phyloP scores from a whole-genome alignment of 2,329 filamentous ascomycete species.

The Pseudocercospora musae region DNA sequence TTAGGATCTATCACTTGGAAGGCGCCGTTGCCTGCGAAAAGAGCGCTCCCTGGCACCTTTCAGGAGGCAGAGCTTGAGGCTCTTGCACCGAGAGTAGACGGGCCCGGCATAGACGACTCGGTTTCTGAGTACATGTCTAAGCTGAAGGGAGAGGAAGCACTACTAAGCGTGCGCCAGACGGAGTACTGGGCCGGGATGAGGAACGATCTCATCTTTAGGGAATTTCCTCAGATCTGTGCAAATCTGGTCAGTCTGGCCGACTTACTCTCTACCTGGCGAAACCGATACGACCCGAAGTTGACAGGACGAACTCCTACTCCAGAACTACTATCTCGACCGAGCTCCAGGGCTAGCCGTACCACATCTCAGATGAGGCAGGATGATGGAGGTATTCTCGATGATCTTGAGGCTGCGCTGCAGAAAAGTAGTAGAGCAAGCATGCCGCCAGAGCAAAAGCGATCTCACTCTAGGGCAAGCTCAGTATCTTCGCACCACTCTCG shows the following conservation, averaged over 20 bases:
- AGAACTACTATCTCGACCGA: slow-evolving; percentile 19
- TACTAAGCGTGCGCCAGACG: slow-evolving; percentile 48
- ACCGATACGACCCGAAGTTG: slow-evolving; percentile 25
- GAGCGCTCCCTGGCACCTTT: slow-evolving; percentile 43
- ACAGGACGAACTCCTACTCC: slow-evolving; percentile 15
- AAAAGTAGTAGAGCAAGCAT: slow-evolving; percentile 2
- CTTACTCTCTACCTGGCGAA: slow-evolving; percentile 25
- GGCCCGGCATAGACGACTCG: slow-evolving; percentile 42
- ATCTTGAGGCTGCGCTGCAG: slow-evolving; percentile 34
- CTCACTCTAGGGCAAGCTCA: slow-evolving; percentile 15
- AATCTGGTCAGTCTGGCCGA: slow-evolving; percentile 44
- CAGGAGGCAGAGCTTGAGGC: slow-evolving; percentile 45
- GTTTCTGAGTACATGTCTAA: slow-evolving; percentile 50
- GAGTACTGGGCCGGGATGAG: slow-evolving; percentile 50
- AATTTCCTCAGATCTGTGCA: slow-evolving; percentile 43
- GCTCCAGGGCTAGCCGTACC: slow-evolving; percentile 10
- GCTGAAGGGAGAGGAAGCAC: slow-evolving; percentile 43
- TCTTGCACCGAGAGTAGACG: slow-evolving; percentile 37
- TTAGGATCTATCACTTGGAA: slow-evolving; percentile 46
- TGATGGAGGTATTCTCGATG: slow-evolving; percentile 19
- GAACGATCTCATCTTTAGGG: slow-evolving; percentile 49
- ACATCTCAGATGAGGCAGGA: neutral
- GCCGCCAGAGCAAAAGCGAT: slow-evolving; percentile 2
- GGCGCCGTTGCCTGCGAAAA: slow-evolving; percentile 42
- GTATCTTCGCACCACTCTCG: slow-evolving; percentile 25